Conservation (phyloP, 179 eudicot genomes). For the Corrigiola litoralis region DNA sequence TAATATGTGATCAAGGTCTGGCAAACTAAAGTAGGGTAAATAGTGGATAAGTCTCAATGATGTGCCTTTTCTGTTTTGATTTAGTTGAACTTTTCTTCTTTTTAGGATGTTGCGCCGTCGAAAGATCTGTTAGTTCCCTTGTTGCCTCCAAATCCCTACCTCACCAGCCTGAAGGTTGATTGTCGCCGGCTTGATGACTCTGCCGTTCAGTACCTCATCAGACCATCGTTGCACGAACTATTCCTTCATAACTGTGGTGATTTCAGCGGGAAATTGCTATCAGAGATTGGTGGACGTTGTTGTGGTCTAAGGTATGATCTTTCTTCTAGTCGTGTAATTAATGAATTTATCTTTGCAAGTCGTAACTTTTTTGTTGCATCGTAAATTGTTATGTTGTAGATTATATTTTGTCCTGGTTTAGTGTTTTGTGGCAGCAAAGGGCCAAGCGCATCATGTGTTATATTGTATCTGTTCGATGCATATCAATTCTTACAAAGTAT, state of each 20-base stretch:
- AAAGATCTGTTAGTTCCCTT: constrained; percentile 49
- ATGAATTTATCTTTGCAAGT: constrained; percentile 1
- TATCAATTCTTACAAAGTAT: neutral
- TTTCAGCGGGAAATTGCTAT: constrained; percentile 70
- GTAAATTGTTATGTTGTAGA: too few relatives aligned
- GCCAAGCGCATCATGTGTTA: neutral
- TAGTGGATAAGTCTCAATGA: neutral
- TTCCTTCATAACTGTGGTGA: constrained; percentile 69
- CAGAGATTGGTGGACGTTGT: constrained; percentile 60
- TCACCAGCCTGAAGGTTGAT: constrained; percentile 67
- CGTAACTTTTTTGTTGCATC: neutral
- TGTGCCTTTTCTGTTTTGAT: constrained; percentile 7
- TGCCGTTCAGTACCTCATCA: constrained; percentile 50
- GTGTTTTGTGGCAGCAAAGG: too few relatives aligned
- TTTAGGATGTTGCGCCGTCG: constrained; percentile 69
- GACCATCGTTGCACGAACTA: constrained; percentile 67
- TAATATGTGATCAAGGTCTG: too few relatives aligned
- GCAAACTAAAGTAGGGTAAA: too few relatives aligned
- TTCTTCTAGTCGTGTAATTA: neutral
- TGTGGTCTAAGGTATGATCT: constrained; percentile 52
- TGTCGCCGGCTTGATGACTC: constrained; percentile 77
- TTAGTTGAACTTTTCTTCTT: constrained; percentile 2
- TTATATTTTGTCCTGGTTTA: too few relatives aligned
- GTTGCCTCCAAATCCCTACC: constrained; percentile 59
- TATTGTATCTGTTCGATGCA: constrained; percentile 1